Conservation (phyloP, 1,139 yeast genomes). For the Kurtzmaniella quercitrusa region DNA sequence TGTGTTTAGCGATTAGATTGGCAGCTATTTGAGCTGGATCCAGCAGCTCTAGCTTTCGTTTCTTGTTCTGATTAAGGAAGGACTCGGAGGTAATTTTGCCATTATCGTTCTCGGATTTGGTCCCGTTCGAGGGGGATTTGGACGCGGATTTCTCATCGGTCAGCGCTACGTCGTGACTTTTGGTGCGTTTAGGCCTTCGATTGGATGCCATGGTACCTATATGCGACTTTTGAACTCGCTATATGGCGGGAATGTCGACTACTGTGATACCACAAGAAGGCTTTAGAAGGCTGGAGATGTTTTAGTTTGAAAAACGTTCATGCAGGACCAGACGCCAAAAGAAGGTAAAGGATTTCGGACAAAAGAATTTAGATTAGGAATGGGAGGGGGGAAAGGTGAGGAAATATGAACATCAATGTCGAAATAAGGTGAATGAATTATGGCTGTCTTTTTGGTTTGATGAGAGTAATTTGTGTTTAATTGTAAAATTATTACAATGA, state of each 20-base stretch:
- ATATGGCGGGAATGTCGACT: neutral
- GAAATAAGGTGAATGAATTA: too few species aligned
- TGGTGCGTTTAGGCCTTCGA: neutral
- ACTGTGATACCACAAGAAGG: neutral
- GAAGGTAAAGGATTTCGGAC: neutral
- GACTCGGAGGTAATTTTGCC: neutral
- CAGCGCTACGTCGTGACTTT: neutral
- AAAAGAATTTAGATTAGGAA: neutral
- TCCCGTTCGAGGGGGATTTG: neutral
- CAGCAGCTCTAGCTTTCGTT: slow-evolving; percentile 13
- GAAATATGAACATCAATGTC: too few species aligned
- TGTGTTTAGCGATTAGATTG: slow-evolving; percentile 27
- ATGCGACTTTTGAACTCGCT: neutral
- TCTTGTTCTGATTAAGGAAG: slow-evolving; percentile 8
- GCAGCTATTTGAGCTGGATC: slow-evolving; percentile 32
- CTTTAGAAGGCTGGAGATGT: neutral
- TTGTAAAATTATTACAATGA: too few species aligned
- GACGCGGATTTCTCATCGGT: too few species aligned
- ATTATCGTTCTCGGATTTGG: neutral
- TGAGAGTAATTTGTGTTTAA: too few species aligned
- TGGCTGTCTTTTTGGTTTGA: too few species aligned
- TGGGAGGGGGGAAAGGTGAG: neutral
- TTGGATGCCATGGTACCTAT: slow-evolving; percentile 1
- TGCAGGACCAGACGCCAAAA: neutral
- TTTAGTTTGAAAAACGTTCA: neutral